These are phyloP conservation scores for Pholiota adiposa DNA, from an alignment of 1,284 basidiomycete species.

Conservation along the genomic window DNA sequence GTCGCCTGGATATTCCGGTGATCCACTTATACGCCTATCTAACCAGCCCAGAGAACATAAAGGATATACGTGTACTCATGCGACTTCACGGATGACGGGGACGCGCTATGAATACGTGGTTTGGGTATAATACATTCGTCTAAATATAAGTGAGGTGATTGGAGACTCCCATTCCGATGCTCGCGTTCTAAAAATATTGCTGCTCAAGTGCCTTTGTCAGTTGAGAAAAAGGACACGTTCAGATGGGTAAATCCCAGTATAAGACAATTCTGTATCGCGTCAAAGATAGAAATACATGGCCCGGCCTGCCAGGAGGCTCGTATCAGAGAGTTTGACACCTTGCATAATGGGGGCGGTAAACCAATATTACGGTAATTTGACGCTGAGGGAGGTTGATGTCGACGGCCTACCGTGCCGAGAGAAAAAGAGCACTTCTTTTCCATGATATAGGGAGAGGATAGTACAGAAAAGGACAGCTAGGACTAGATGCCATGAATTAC, in stretches of 20 bases:
- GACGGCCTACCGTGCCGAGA: slow-evolving; percentile 19
- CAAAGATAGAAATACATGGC: slow-evolving; percentile 6
- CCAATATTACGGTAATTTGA: slow-evolving; percentile 21
- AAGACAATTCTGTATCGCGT: not conserved
- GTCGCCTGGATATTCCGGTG: slow-evolving; percentile 1
- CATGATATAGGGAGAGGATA: slow-evolving; percentile 3
- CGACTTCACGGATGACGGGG: not conserved
- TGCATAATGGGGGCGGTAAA: slow-evolving; percentile 13
- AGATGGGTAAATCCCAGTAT: not conserved
- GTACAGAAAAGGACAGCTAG: slow-evolving; percentile 15
- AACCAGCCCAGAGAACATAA: not conserved
- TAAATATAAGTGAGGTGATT: not conserved
- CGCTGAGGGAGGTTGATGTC: slow-evolving; percentile 14
- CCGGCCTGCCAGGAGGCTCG: not conserved
- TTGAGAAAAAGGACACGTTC: slow-evolving; percentile 11
- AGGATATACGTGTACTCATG: not conserved
- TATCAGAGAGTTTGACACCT: not conserved
- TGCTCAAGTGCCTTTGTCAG: not conserved
- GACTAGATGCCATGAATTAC: slow-evolving; percentile 25
- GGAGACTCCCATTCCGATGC: not conserved
- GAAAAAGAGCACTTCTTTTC: slow-evolving; percentile 18
- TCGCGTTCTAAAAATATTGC: not conserved
- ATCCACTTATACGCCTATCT: slow-evolving; percentile 6
- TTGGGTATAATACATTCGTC: not conserved
- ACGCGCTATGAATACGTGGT: not conserved